Conservation (phyloP, 768 basidiomycete genomes). For the Scleroderma citrinum region DNA sequence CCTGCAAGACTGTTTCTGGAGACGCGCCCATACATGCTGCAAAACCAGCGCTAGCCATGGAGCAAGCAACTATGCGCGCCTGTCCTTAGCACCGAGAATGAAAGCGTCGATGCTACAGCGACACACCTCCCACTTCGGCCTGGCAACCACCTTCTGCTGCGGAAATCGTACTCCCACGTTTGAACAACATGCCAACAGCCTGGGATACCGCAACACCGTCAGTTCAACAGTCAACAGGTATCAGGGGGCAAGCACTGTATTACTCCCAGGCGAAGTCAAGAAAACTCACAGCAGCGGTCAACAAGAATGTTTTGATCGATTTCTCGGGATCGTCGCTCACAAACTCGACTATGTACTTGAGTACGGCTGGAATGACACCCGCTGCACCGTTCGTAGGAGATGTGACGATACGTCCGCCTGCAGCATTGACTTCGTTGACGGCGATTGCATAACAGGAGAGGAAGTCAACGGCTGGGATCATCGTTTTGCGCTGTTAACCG, state of each 20-base stretch:
- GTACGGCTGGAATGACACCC: conserved; percentile 87
- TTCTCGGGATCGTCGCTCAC: conserved; percentile 88
- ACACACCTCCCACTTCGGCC: conserved; percentile 85
- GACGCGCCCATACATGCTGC: conserved; percentile 92
- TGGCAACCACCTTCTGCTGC: conserved; percentile 95
- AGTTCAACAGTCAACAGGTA: not conserved
- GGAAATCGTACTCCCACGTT: conserved; percentile 93
- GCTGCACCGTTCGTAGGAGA: conserved; percentile 92
- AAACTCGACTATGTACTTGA: conserved; percentile 91
- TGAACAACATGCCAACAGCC: conserved; percentile 94
- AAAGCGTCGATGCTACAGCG: not conserved
- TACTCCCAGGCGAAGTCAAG: too few relatives aligned
- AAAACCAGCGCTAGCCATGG: conserved; percentile 93
- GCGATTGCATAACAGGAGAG: conserved; percentile 92
- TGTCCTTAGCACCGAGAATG: not conserved
- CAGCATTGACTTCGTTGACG: conserved; percentile 92
- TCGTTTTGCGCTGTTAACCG: conserved; percentile 59
- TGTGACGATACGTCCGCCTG: conserved; percentile 91
- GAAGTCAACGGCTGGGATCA: conserved; percentile 92
- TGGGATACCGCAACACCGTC: conserved; percentile 23
- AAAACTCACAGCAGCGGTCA: conserved; percentile 73
- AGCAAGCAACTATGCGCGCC: conserved; percentile 65
- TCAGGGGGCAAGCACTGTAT: too few relatives aligned
- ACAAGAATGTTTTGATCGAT: conserved; percentile 80
- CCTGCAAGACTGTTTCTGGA: conserved; percentile 78